A percentile compares a stretch with the other conserved stretches of the same genome.
phyloP scores from a whole-genome alignment of 202 grass and related monocot species.

The Schoenoplectus tabernaemontani region DNA sequence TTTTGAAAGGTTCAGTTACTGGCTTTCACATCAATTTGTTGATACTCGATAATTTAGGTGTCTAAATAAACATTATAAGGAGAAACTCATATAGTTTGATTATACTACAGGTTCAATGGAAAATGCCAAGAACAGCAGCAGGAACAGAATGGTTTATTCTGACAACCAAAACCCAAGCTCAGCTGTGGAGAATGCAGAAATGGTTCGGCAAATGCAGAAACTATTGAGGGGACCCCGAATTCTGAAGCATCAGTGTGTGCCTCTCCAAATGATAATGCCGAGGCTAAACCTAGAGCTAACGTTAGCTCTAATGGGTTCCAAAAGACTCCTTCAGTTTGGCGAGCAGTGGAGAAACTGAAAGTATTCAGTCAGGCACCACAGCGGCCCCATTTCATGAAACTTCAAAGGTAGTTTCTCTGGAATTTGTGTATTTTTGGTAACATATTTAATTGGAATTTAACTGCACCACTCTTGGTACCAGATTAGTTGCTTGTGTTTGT shows the following conservation, averaged over 20 bases:
- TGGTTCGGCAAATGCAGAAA: not conserved
- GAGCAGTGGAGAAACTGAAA: constrained; percentile 40
- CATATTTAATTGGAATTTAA: not conserved
- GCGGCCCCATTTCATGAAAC: constrained; percentile 46
- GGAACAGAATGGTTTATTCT: not conserved
- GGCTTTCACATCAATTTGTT: too few species aligned
- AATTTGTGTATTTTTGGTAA: not conserved
- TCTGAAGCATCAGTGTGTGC: not conserved
- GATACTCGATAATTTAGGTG: not conserved
- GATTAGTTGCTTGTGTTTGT: not conserved
- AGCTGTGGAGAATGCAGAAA: not conserved
- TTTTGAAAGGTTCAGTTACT: not conserved
- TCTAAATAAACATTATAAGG: not conserved
- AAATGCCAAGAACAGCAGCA: not conserved
- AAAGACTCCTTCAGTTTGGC: constrained; percentile 32
- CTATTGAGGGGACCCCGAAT: not conserved
- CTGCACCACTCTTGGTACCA: not conserved
- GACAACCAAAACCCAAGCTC: not conserved
- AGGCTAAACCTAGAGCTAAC: not conserved
- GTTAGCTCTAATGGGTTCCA: not conserved
- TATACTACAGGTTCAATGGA: not conserved
- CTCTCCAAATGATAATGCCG: not conserved
- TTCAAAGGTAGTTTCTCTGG: constrained; percentile 24
- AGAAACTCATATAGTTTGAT: not conserved
- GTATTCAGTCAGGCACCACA: constrained; percentile 34